A percentile compares a stretch with the other conserved stretches of the same genome.
phyloP scores from a whole-genome alignment of 2,329 filamentous ascomycete genomes.

The Beauveria caledonica region DNA sequence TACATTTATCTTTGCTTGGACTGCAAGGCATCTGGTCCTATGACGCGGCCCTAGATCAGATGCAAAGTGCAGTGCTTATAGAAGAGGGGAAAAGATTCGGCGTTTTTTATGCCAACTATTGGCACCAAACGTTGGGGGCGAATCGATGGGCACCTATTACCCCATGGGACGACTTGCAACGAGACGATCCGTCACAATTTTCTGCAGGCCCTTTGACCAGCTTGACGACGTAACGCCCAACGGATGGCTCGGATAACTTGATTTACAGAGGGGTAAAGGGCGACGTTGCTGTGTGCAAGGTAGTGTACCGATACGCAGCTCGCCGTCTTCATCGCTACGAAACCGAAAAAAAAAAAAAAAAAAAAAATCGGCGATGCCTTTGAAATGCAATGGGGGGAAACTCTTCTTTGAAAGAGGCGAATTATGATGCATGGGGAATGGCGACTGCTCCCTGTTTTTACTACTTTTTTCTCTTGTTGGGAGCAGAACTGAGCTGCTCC shows the following conservation, averaged over 20 bases:
- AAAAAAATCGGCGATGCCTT: neutral
- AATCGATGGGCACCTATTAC: neutral
- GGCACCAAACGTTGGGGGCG: neutral
- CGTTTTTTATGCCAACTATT: neutral
- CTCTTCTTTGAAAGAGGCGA: neutral
- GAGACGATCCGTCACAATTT: neutral
- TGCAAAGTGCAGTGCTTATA: neutral
- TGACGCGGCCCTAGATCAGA: neutral
- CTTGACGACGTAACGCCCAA: neutral
- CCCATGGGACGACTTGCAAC: neutral
- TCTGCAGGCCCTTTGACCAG: neutral
- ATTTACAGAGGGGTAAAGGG: neutral
- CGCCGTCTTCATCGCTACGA: neutral
- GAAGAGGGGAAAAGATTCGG: neutral
- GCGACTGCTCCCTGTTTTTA: conserved; percentile 1
- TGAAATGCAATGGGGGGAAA: neutral
- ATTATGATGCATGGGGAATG: conserved; percentile 2
- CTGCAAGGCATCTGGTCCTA: neutral
- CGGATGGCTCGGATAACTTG: neutral
- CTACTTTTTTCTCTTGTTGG: conserved; percentile 10
- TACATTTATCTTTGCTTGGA: neutral
- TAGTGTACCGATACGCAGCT: conserved; percentile 11
- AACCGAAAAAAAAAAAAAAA: neutral
- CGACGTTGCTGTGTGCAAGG: conserved; percentile 3
- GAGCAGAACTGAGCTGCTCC: conserved; percentile 2